These are phyloP conservation scores for Chalaropsis thielavioides DNA, from an alignment of 2,329 filamentous ascomycete species.

Conservation along the genomic window DNA sequence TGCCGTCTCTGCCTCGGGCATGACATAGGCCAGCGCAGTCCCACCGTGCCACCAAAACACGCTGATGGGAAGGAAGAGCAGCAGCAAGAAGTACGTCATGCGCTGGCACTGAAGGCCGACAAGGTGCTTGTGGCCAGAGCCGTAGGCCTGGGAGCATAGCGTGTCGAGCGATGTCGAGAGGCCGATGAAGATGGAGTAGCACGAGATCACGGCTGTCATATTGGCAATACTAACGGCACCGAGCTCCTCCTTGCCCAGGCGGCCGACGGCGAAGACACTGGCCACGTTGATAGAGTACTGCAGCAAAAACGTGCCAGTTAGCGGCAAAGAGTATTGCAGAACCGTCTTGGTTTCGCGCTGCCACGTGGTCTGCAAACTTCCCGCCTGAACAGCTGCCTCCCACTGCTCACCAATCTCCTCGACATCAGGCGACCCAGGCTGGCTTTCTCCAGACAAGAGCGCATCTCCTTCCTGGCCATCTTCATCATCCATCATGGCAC, in stretches of 20 bases:
- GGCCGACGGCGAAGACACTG: slow-evolving; percentile 64
- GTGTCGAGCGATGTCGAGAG: slow-evolving; percentile 84
- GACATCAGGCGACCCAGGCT: slow-evolving; percentile 28
- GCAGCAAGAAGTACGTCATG: slow-evolving; percentile 65
- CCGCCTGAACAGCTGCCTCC: slow-evolving; percentile 70
- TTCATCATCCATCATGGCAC: slow-evolving; percentile 22
- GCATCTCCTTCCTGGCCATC: slow-evolving; percentile 22
- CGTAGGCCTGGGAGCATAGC: slow-evolving; percentile 84
- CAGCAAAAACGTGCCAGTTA: slow-evolving; percentile 60
- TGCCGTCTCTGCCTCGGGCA: slow-evolving; percentile 44
- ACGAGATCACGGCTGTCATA: slow-evolving; percentile 70
- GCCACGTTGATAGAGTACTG: slow-evolving; percentile 77
- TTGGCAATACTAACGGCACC: slow-evolving; percentile 37
- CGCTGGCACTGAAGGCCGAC: slow-evolving; percentile 72
- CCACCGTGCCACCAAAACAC: slow-evolving; percentile 57
- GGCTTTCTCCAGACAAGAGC: slow-evolving; percentile 24
- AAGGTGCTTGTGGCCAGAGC: slow-evolving; percentile 75
- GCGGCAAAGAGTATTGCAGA: slow-evolving; percentile 51
- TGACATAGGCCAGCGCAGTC: slow-evolving; percentile 39
- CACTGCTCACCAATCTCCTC: slow-evolving; percentile 58
- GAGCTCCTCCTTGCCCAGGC: slow-evolving; percentile 50
- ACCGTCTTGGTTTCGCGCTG: slow-evolving; percentile 76
- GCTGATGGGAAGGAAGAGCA: slow-evolving; percentile 56
- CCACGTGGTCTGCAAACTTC: slow-evolving; percentile 81
- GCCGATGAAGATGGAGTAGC: slow-evolving; percentile 66